A percentile compares a stretch with the other conserved stretches of the same genome.
Conservation (phyloP, 2,329 filamentous ascomycete genomes). For the Aspergillus sp. region DNA sequence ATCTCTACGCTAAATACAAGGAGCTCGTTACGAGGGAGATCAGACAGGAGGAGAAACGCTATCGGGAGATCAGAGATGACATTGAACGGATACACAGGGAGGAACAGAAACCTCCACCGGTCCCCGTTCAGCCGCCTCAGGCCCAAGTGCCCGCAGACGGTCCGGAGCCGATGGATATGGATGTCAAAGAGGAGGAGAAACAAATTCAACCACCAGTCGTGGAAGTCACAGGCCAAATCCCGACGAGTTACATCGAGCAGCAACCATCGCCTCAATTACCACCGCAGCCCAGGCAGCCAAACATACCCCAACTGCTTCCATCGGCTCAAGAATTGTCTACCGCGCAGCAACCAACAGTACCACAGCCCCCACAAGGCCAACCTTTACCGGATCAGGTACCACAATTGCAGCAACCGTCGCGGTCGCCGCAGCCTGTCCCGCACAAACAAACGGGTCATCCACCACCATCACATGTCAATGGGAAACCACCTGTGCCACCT, state of each 20-base stretch:
- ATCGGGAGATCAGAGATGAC: conserved; percentile 58
- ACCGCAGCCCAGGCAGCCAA: conserved; percentile 7
- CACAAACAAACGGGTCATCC: conserved; percentile 7
- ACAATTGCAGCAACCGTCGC: conserved; percentile 2
- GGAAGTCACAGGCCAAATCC: conserved; percentile 1
- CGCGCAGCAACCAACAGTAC: conserved; percentile 6
- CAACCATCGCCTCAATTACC: conserved; percentile 1
- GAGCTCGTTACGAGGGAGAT: conserved; percentile 64
- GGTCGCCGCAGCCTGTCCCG: conserved; percentile 6
- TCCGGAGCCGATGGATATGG: conserved; percentile 21
- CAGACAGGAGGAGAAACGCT: conserved; percentile 63
- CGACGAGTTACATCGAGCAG: conserved; percentile 3
- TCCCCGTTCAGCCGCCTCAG: conserved; percentile 1
- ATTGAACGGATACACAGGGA: conserved; percentile 61
- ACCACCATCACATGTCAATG: conserved; percentile 13
- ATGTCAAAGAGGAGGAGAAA: conserved; percentile 19
- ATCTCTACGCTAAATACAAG: conserved; percentile 69
- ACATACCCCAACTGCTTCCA: not conserved
- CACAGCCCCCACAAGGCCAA: conserved; percentile 1
- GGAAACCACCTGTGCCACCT: conserved; percentile 12
- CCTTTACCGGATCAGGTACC: conserved; percentile 1
- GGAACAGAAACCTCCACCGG: conserved; percentile 26
- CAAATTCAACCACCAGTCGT: conserved; percentile 7
- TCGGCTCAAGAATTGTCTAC: not conserved
- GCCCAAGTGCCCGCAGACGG: conserved; percentile 1